Conservation (phyloP, 805 yeast species). For the Ogataea siamensis region DNA sequence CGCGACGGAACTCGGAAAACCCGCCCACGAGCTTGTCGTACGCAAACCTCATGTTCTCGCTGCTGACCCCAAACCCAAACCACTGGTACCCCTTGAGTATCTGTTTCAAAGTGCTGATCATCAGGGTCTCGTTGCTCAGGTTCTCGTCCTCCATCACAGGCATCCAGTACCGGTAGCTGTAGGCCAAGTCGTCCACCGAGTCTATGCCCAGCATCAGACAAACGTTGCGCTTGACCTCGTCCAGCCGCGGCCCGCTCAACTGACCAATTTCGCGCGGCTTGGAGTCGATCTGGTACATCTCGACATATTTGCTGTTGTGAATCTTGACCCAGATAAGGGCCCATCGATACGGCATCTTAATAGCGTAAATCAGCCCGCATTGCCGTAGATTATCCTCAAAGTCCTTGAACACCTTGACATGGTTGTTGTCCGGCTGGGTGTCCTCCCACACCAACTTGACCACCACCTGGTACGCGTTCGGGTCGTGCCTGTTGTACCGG, state of each 20-base stretch:
- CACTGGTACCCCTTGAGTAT: constrained; percentile 23
- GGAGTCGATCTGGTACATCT: constrained; percentile 26
- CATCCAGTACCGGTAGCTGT: constrained; percentile 20
- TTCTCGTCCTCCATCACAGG: constrained; percentile 27
- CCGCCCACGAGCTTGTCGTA: constrained; percentile 5
- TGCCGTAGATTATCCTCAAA: constrained; percentile 13
- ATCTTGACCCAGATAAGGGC: constrained; percentile 29
- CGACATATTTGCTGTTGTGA: constrained; percentile 16
- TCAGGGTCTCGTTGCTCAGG: constrained; percentile 16
- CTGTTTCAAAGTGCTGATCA: constrained; percentile 17
- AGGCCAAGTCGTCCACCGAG: constrained; percentile 15
- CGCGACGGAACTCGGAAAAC: constrained; percentile 6
- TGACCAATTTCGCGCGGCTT: constrained; percentile 19
- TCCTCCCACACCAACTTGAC: constrained; percentile 10
- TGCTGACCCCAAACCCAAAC: constrained; percentile 23
- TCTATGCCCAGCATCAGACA: constrained; percentile 17
- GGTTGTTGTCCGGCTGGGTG: neutral
- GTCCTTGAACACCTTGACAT: neutral
- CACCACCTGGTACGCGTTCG: constrained; percentile 10
- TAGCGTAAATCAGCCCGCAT: constrained; percentile 22
- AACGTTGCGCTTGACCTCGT: constrained; percentile 17
- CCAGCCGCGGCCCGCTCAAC: constrained; percentile 17
- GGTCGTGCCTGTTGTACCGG: constrained; percentile 3
- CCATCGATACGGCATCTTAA: constrained; percentile 24
- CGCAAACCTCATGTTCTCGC: constrained; percentile 6